A percentile compares a stretch with the other conserved stretches of the same genome.
These are phyloP conservation scores for Ustilago loliicola DNA, from an alignment of 1,284 basidiomycete genomes.

Conservation along the genomic window DNA sequence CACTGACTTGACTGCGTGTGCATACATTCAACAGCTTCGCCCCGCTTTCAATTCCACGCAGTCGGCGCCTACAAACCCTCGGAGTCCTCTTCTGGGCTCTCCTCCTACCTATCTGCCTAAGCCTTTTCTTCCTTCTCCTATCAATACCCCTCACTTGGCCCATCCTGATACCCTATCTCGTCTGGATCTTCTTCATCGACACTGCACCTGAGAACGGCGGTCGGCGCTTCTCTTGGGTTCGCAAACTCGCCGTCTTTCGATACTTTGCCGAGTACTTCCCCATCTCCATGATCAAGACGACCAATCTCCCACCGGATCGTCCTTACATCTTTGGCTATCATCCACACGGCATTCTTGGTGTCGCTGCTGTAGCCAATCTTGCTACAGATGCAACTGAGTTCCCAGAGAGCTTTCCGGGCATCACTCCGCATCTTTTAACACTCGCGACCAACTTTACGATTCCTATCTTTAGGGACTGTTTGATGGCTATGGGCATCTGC, in stretches of 20 bases:
- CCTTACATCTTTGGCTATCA: conserved; percentile 86
- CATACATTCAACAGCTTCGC: conserved; percentile 47
- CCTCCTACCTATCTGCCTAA: conserved; percentile 79
- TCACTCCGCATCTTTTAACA: conserved; percentile 92
- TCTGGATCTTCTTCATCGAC: conserved; percentile 83
- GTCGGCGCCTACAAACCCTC: conserved; percentile 67
- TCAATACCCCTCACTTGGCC: conserved; percentile 92
- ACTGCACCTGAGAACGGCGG: conserved; percentile 83
- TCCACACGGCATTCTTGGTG: conserved; percentile 67
- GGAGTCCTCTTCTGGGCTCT: conserved; percentile 87
- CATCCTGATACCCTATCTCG: conserved; percentile 81
- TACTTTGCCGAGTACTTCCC: conserved; percentile 94
- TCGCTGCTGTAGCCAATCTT: conserved; percentile 91
- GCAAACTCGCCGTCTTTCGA: conserved; percentile 80
- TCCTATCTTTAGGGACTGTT: conserved; percentile 91
- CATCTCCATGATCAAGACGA: conserved; percentile 73
- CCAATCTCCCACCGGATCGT: conserved; percentile 86
- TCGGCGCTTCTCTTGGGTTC: conserved; percentile 81
- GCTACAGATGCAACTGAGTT: conserved; percentile 96
- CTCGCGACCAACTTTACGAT: conserved; percentile 86
- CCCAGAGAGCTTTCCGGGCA: conserved; percentile 87
- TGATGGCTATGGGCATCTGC: conserved; percentile 82
- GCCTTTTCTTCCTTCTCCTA: conserved; percentile 83
- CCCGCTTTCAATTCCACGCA: conserved; percentile 62
- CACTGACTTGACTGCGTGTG: background rate